Evolutionary conservation across 2,329 filamentous ascomycete genomes (phyloP).

Genomic region (Penicillium polonicum): DNA sequence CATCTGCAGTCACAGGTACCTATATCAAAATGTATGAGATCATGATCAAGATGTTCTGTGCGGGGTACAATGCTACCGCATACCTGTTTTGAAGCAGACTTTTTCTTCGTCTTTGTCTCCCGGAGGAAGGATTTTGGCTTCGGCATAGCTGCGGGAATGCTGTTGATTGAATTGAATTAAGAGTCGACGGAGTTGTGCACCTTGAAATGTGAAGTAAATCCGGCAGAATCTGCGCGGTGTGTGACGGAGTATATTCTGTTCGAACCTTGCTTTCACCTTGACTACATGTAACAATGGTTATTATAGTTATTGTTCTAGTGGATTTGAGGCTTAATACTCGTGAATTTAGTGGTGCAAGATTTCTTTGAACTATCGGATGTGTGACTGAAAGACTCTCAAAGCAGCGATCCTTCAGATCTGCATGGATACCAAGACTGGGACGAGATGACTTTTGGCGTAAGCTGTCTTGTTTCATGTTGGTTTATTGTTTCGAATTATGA

Average conservation of each 20-base stretch:
- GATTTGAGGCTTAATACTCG: not conserved
- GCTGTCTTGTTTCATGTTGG: not conserved
- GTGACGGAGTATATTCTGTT: not conserved
- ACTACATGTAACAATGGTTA: not conserved
- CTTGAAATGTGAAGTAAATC: slow-evolving; percentile 5
- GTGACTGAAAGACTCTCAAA: not conserved
- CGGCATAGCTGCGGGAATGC: slow-evolving; percentile 31
- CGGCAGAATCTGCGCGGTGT: slow-evolving; percentile 12
- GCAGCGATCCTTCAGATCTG: not conserved
- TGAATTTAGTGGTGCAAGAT: not conserved
- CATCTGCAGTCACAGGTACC: slow-evolving; percentile 62
- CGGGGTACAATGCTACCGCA: not conserved
- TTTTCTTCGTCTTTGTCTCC: slow-evolving; percentile 46
- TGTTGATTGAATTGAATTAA: not conserved
- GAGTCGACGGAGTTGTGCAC: not conserved
- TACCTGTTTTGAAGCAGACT: slow-evolving; percentile 40
- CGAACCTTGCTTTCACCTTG: not conserved
- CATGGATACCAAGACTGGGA: not conserved
- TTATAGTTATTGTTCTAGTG: not conserved
- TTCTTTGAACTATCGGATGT: not conserved
- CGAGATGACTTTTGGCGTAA: not conserved
- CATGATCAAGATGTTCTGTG: not conserved
- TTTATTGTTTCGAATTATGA: not conserved
- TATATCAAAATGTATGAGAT: slow-evolving; percentile 29
- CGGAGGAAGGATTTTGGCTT: slow-evolving; percentile 43